Conservation (phyloP, 2,329 filamentous ascomycete species). For the Colletotrichum tofieldiae region DNA sequence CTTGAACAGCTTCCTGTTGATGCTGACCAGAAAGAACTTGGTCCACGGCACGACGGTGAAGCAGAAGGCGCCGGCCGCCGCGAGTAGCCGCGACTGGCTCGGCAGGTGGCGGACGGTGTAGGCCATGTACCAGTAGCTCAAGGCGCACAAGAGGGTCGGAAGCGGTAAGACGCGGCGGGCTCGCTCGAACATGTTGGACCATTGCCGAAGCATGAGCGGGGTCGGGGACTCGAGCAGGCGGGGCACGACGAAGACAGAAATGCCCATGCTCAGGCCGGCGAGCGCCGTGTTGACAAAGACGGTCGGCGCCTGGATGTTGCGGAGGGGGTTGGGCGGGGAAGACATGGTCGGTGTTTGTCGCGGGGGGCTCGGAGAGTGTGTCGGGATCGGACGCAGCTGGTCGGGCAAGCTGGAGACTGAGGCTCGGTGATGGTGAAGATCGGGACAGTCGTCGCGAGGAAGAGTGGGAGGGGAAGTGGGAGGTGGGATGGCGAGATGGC, state of each 20-base stretch:
- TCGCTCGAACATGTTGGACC: slow-evolving; percentile 59
- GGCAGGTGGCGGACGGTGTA: slow-evolving; percentile 49
- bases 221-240: slow-evolving; percentile 70
- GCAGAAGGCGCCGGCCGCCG: slow-evolving; percentile 61
- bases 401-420: not conserved
- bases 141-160: slow-evolving; percentile 56
- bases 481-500: not conserved
- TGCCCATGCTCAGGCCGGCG: slow-evolving; percentile 54
- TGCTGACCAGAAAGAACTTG: slow-evolving; percentile 59
- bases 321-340: slow-evolving; percentile 48
- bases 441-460: not conserved
- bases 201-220: slow-evolving; percentile 70
- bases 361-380: not conserved
- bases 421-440: not conserved
- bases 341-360: slow-evolving; percentile 12
- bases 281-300: slow-evolving; percentile 66
- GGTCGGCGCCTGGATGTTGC: slow-evolving; percentile 64
- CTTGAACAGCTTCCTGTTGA: slow-evolving; percentile 64
- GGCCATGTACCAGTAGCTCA: slow-evolving; percentile 64
- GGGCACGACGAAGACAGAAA: slow-evolving; percentile 64
- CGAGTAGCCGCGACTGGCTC: slow-evolving; percentile 59
- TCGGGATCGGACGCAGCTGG: not conserved
- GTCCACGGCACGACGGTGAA: slow-evolving; percentile 68
- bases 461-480: not conserved
- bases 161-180: slow-evolving; percentile 58